Percentiles rank a stretch among this genome's conserved stretches.
Conservation (phyloP, 2,329 filamentous ascomycete genomes). For the Penicillium griseofulvum region DNA sequence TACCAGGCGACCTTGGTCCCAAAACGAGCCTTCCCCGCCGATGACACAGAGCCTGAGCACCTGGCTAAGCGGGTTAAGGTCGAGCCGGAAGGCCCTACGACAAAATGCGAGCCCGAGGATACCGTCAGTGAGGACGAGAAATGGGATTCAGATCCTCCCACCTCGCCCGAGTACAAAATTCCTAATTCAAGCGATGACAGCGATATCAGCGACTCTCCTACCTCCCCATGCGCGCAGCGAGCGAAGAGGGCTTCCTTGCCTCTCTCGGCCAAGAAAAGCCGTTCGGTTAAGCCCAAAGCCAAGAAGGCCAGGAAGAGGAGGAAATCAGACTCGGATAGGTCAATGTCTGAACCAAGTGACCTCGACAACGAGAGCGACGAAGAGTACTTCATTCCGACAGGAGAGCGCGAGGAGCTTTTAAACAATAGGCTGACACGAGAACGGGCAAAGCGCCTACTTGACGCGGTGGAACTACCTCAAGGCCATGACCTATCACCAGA, state of each 20-base stretch:
- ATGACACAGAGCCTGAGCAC: background rate
- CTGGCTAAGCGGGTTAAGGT: background rate
- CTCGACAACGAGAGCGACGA: constrained; percentile 13
- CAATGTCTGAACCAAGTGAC: background rate
- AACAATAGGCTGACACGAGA: constrained; percentile 31
- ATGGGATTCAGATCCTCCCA: background rate
- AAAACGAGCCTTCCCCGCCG: background rate
- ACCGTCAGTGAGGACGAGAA: background rate
- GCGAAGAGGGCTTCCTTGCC: background rate
- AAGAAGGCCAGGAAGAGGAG: background rate
- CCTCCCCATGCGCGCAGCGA: background rate
- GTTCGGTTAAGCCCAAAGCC: background rate
- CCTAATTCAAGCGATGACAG: background rate
- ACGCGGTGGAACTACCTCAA: constrained; percentile 39
- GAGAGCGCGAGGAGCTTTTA: constrained; percentile 25
- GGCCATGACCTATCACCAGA: constrained; percentile 50
- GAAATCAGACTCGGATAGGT: background rate
- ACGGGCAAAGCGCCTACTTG: constrained; percentile 35
- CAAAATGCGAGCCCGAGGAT: background rate
- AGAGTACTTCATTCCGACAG: constrained; percentile 11
- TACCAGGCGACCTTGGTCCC: background rate
- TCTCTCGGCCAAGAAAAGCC: background rate
- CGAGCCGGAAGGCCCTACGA: background rate
- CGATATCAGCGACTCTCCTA: background rate
- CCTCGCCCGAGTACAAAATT: background rate